Evolutionary conservation across 257 asterid species (phyloP), one percentile per base, ranked within the genome.

Genomic region (Thymus mandschuricus): DNA sequence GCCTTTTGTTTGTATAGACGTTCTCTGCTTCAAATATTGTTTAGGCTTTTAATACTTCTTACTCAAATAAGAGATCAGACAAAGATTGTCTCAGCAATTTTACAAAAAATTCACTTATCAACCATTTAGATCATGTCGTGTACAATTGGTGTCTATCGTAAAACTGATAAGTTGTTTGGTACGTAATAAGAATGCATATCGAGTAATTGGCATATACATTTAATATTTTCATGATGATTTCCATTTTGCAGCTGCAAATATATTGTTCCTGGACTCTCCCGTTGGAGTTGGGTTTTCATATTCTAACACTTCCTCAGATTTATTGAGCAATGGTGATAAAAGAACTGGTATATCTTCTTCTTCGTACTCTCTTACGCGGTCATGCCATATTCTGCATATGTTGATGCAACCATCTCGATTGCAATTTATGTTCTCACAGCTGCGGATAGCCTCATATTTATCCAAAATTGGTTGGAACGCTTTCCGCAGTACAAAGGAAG

Each of bases 231-330:
- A 31, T 35, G 63, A 31, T 31, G 33, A 54, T 40, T 64, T 71
- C 61, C 56, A 11, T 75, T 71, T 66, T 82, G 83, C 95, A 92
- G 99, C 61, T 75, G 98, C 99, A 64, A 95, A 95, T 75, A 44
- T 95, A 76, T 75, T 95, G 76, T 95, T 92, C 80, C 67, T 92
- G 67, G 99, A 95, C 81, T 88, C 99, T 58, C 99, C 99, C 3
- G 98, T 84, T 71, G 99, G 98, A 61, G 99, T 95, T 73, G 99
- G 99, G 38, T 95, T 71, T 79, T 95, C 99, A 5, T 95, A 88
- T 76, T 92, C 99, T 57, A 95, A 92, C 82, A 85, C 90, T 69
- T 86, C 98, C 43, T 78, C 92, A 60, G 99, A 95, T 81, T 57
- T 81, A 77, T 65, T 49, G 61, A 87, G 68, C 87, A 89, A 89